Evolutionary conservation across 768 basidiomycete species (phyloP), one percentile per base, ranked within the genome.

Genomic region (Boletus eberwhitei): DNA sequence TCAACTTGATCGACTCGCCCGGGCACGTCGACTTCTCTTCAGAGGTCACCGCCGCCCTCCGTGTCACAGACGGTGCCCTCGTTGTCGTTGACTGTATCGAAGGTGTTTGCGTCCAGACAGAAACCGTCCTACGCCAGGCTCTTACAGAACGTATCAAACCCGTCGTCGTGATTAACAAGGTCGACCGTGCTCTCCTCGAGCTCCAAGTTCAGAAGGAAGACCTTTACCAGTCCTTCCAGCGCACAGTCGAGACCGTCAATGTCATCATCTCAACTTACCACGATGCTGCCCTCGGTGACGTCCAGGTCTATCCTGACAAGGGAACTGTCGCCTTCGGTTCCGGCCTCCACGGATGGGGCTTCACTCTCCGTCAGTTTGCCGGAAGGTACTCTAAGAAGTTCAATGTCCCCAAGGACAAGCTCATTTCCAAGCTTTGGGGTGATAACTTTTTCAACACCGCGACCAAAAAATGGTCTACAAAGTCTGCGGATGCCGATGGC

Each of bases 1-100:
- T 99, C 82, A 99, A 99, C 79, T 78, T 99, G 78, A 98, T 99
- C 79, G 97, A 99, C 74, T 98, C 95, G 8, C 97, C 97, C 50
- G 97, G 97, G 67, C 97, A 99, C 85, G 97, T 99, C 75, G 97
- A 99, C 75, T 99, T 99, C 82, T 99, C 97, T 34, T 98, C 97
- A 49, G 97, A 99, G 77, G 97, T 99, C 66, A 99, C 97, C 3
- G 97, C 97, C 58, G 97, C 97, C 61, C 93, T 99, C 71, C 97
- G 97, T 79, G 97, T 99, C 68, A 99, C 97, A 59, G 97, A 99
- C 62, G 97, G 96, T 80, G 97, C 97, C 56, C 89, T 99, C 64
- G 97, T 99, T 67, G 97, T 99, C 73, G 97, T 99, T 69, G 97
- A 99, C 75, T 97, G 94, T 75, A 87, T 99, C 66, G 97, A 99